These are phyloP conservation scores for Helianthus annuus DNA, from an alignment of 129 eudicot genomes.

Conservation along the genomic window HanXRQr2.0-SUNRISE NC_035443.2:64511229-64511728, in stretches of 20 bases:
- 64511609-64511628: constrained; percentile 26
- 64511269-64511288: constrained; percentile 76
- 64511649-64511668: constrained; percentile 64
- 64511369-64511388: constrained; percentile 61
- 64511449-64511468: constrained; percentile 52
- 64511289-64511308: constrained; percentile 72
- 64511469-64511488: constrained; percentile 60
- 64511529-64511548: constrained; percentile 57
- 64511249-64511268: constrained; percentile 18
- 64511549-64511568: constrained; percentile 74
- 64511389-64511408: constrained; percentile 40
- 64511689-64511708: constrained; percentile 60
- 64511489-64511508: constrained; percentile 66
- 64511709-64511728: constrained; percentile 41
- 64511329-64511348: constrained; percentile 47
- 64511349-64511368: constrained; percentile 89
- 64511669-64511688: constrained; percentile 65
- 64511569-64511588: constrained; percentile 25
- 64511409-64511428: constrained; percentile 55
- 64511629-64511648: constrained; percentile 60
- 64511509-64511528: constrained; percentile 54
- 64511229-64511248: constrained; percentile 72
- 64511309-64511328: constrained; percentile 52
- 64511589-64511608: constrained; percentile 28
- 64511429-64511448: constrained; percentile 55